These are phyloP conservation scores for Linderina pennispora DNA, from an alignment of 192 early-diverging fungal species.

Conservation along the genomic window DNA sequence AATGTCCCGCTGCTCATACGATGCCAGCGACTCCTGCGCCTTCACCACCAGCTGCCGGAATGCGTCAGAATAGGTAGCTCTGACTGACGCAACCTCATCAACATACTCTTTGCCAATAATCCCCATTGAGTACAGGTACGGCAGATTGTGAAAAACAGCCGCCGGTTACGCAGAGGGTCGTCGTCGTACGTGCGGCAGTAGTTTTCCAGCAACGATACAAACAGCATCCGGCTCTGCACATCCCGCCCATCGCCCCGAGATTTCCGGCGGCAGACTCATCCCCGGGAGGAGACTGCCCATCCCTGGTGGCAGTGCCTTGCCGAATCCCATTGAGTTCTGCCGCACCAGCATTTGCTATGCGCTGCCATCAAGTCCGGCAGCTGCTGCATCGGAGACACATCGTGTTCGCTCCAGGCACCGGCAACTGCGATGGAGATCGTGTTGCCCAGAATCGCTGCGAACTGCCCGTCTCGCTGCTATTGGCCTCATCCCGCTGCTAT, in stretches of 20 bases:
- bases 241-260: conserved; percentile 29
- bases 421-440: no score
- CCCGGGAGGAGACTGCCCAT: no score
- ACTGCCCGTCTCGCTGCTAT: no score
- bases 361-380: no score
- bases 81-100: conserved; percentile 78
- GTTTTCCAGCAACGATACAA: conserved; percentile 86
- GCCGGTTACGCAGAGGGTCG: conserved; percentile 73
- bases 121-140: conserved; percentile 82
- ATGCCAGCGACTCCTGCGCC: conserved; percentile 55
- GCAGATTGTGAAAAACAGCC: conserved; percentile 84
- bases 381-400: no score
- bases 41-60: conserved; percentile 78
- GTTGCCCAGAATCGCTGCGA: no score
- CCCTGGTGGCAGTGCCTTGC: no score
- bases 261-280: not conserved
- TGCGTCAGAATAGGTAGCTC: conserved; percentile 78
- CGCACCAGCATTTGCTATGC: no score
- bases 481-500: no score
- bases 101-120: conserved; percentile 69
- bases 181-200: conserved; percentile 88
- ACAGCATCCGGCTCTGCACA: conserved; percentile 69
- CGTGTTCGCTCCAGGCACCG: no score
- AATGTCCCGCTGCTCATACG: conserved; percentile 49
- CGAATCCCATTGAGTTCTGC: no score